These are phyloP conservation scores for Microbotryum violaceum DNA, from an alignment of 1,284 basidiomycete genomes.

Conservation along the genomic window DNA sequence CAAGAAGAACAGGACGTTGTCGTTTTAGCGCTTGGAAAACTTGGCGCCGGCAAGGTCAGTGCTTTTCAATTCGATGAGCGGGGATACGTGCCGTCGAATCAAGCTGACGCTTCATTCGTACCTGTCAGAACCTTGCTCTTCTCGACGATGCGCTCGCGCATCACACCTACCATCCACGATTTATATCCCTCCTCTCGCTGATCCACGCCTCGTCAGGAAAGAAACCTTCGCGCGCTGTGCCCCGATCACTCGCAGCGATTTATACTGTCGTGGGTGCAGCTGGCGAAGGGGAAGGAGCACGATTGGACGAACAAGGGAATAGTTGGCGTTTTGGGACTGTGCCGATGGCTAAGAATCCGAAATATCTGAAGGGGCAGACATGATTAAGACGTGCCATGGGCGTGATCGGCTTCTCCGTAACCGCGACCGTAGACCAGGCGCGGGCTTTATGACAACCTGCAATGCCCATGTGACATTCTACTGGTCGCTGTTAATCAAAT, in stretches of 20 bases:
- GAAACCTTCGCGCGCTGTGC: background rate
- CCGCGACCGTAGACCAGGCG: too few relatives aligned
- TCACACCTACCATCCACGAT: conserved; percentile 20
- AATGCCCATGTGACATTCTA: too few relatives aligned
- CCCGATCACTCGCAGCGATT: background rate
- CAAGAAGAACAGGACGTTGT: conserved; percentile 11
- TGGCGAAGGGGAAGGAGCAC: conserved; percentile 15
- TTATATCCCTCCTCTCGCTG: conserved; percentile 14
- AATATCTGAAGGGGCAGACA: too few relatives aligned
- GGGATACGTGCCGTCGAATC: background rate
- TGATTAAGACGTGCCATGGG: too few relatives aligned
- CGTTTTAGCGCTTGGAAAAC: conserved; percentile 10
- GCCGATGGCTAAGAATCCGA: conserved; percentile 1
- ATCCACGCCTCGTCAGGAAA: background rate
- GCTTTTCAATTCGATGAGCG: background rate
- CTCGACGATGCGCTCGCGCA: conserved; percentile 10
- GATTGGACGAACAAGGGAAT: background rate
- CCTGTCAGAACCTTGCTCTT: background rate
- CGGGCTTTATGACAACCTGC: too few relatives aligned
- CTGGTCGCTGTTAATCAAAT: too few relatives aligned
- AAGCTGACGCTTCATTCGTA: background rate
- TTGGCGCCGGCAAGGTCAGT: background rate
- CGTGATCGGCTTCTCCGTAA: too few relatives aligned
- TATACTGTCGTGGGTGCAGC: conserved; percentile 15
- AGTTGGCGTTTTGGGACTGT: conserved; percentile 17